phyloP scores from a whole-genome alignment of 768 basidiomycete species.

The Kwoniella bestiolae region DNA sequence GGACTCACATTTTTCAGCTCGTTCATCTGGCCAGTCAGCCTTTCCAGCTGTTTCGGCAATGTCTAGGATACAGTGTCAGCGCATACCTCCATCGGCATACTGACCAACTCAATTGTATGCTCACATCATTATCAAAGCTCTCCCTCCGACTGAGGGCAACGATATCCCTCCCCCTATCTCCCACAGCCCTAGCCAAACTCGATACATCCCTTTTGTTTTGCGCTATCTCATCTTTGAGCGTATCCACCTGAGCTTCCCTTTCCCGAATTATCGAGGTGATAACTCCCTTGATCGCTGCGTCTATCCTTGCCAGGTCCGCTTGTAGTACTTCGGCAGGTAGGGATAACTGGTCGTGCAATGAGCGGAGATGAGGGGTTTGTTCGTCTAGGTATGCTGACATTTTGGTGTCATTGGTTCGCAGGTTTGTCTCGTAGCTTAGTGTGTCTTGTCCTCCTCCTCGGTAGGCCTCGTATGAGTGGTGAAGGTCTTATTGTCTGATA shows the following conservation, averaged over 20 bases:
- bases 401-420: neutral
- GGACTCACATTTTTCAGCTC: slow-evolving; percentile 59
- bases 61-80: slow-evolving; percentile 49
- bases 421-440: neutral
- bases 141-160: slow-evolving; percentile 71
- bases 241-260: slow-evolving; percentile 75
- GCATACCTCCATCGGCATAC: neutral
- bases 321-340: slow-evolving; percentile 77
- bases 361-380: slow-evolving; percentile 80
- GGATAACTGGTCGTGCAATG: slow-evolving; percentile 81
- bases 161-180: slow-evolving; percentile 63
- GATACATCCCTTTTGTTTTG: slow-evolving; percentile 69
- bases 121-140: slow-evolving; percentile 55
- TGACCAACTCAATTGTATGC: neutral
- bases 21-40: slow-evolving; percentile 73
- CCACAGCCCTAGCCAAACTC: slow-evolving; percentile 71
- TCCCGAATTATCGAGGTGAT: slow-evolving; percentile 74
- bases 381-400: slow-evolving; percentile 59
- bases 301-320: slow-evolving; percentile 75
- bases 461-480: too few relatives aligned
- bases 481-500: neutral
- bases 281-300: slow-evolving; percentile 73
- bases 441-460: neutral
- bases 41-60: slow-evolving; percentile 72
- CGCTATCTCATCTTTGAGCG: slow-evolving; percentile 70